Base-by-base conservation (phyloP, 345 rosid genomes). In the Gossypium thurberi region DNA sequence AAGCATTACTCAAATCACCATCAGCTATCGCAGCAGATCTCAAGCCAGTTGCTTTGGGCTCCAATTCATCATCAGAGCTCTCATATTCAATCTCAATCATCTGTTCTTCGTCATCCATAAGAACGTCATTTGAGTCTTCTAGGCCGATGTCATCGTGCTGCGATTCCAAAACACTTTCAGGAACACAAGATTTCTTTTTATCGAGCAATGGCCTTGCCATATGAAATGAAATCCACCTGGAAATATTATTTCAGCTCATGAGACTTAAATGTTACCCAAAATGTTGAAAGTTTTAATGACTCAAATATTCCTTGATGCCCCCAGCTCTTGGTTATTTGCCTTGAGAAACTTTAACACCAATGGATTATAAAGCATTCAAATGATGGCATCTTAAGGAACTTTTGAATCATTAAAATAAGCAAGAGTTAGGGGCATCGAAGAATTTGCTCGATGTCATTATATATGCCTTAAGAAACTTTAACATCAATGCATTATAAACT, bases 151-250 rank as follows among this genome's bases (percentile, higher is more conserved):
- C 86, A 74, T 86, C 84, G 20, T 75, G 81, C 64, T 74, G 73
- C 71, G 33, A 53, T 75, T 81, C 85, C 44, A 9, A 56, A 13
- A 28, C 73, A 80, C 69, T 80, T 74, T 82, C 86, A 7, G 90
- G 74, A 77, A 70, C 76, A 69, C 23, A 51, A 66, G 80, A 80
- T 25, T 26, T 75, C 73, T 82, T 85, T 82, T 80, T 82, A 80
- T 95, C 96, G 8, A 95, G 99, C 83, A 85, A 62, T 20, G 97
- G 88, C 67, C 79, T 90, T 25, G 88, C 90, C 60, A 66, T 64
- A 59, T 89, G 84, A 85, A 77, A 91, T 57, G 90, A 77, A 72
- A 93, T 87, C 99, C 99, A 91, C 93, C 98, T 93, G 91, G 69
- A 82, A 73, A 81, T 59, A 82, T 69, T 15, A 73, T n/a, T 23